A percentile compares a stretch with the other conserved stretches of the same genome.
Evolutionary conservation across 768 basidiomycete species (phyloP).

Genomic region (Cantharellus cinnabarinus): DNA sequence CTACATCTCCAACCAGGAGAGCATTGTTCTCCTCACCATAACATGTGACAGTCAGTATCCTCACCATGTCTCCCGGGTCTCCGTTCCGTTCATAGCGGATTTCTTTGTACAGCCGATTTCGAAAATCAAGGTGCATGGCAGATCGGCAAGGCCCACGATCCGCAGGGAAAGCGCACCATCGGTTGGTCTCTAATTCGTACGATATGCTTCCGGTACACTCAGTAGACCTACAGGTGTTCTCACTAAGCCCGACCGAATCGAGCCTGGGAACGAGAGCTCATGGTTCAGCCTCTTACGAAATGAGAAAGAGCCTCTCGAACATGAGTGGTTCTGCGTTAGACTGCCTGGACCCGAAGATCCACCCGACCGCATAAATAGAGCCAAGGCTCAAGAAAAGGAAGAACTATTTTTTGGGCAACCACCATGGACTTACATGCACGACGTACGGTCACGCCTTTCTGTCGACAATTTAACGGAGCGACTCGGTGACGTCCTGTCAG

Average conservation of each 20-base stretch:
- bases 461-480: constrained; percentile 25
- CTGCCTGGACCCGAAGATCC: constrained; percentile 33
- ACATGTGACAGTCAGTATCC: constrained; percentile 4
- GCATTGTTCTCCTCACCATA: constrained; percentile 5
- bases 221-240: constrained; percentile 31
- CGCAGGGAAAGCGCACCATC: constrained; percentile 44
- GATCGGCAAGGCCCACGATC: constrained; percentile 40
- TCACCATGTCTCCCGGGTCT: background rate
- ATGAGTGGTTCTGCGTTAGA: constrained; percentile 42
- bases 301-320: constrained; percentile 22
- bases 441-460: background rate
- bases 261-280: constrained; percentile 27
- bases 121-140: constrained; percentile 59
- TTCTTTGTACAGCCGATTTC: constrained; percentile 38
- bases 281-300: constrained; percentile 25
- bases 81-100: no score
- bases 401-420: constrained; percentile 28
- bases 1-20: constrained; percentile 3
- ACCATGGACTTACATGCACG: constrained; percentile 6
- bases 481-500: constrained; percentile 37
- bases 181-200: constrained; percentile 20
- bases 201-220: no score
- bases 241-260: constrained; percentile 55
- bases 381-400: constrained; percentile 36
- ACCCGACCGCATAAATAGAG: constrained; percentile 34